Conservation (phyloP, 139 green algal genomes). For the Chlamydomonas asymmetrica region DNA sequence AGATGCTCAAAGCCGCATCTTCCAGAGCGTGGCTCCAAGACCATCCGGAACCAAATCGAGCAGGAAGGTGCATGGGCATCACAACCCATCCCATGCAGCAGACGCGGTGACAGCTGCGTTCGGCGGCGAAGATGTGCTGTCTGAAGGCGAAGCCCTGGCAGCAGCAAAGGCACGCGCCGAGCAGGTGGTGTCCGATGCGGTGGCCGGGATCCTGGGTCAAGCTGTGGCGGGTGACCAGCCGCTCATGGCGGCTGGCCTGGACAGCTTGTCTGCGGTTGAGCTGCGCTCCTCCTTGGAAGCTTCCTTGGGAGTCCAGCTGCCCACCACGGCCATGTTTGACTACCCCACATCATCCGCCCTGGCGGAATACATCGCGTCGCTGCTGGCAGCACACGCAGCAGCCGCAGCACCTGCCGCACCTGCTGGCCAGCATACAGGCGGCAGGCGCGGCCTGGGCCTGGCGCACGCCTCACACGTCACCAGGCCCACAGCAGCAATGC, state of each 20-base stretch:
- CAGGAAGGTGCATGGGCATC: too few relatives aligned
- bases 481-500: not conserved
- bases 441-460: not conserved
- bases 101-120: too few relatives aligned
- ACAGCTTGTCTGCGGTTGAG: conserved; percentile 79
- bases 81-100: too few relatives aligned
- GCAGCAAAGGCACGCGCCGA: too few relatives aligned
- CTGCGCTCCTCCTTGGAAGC: conserved; percentile 60
- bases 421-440: not conserved
- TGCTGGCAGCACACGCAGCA: not conserved
- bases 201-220: conserved; percentile 49
- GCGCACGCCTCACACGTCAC: not conserved
- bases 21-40: too few relatives aligned
- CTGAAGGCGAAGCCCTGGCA: too few relatives aligned
- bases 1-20: too few relatives aligned
- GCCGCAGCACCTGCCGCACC: not conserved
- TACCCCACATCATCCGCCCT: conserved; percentile 35
- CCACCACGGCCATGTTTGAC: conserved; percentile 65
- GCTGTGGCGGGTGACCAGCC: conserved; percentile 50
- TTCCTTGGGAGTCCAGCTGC: conserved; percentile 44
- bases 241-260: conserved; percentile 77
- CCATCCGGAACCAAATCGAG: too few relatives aligned
- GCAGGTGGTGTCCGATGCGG: conserved; percentile 13
- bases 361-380: conserved; percentile 1
- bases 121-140: too few relatives aligned